These are phyloP conservation scores for Vigna reflexopilosa DNA, from an alignment of 306 rosid species.

Conservation along the genomic window DNA sequence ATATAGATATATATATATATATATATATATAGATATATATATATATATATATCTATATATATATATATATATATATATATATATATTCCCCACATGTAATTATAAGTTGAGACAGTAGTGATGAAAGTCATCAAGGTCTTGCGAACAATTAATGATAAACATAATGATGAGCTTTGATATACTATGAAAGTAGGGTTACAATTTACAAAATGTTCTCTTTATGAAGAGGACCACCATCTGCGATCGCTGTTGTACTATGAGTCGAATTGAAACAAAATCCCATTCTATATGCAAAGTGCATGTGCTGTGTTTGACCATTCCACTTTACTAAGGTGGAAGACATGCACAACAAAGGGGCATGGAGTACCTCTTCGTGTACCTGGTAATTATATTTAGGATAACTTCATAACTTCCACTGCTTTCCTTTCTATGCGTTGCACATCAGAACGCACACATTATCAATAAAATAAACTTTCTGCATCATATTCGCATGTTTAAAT, in stretches of 20 bases:
- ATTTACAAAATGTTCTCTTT: slow-evolving; percentile 6
- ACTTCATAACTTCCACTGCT: not conserved
- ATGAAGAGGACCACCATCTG: slow-evolving; percentile 39
- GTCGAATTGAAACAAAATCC: slow-evolving; percentile 29
- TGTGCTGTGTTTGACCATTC: slow-evolving; percentile 35
- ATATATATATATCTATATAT: too few relatives aligned
- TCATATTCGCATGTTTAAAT: not conserved
- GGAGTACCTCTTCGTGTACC: not conserved
- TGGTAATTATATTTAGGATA: not conserved
- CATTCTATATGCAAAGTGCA: slow-evolving; percentile 40
- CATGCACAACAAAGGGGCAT: not conserved
- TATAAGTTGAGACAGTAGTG: not conserved
- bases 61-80: too few relatives aligned
- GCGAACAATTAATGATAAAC: slow-evolving; percentile 17
- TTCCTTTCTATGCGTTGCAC: not conserved
- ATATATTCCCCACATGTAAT: not conserved
- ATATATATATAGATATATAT: not conserved
- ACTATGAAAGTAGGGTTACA: slow-evolving; percentile 23
- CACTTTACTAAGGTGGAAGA: slow-evolving; percentile 20
- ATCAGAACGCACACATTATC: not conserved
- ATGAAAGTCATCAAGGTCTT: slow-evolving; percentile 35
- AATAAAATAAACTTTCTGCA: not conserved
- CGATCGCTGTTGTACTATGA: slow-evolving; percentile 37
- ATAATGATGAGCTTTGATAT: slow-evolving; percentile 32
- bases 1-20: too few relatives aligned